Conservation (phyloP, 2,329 filamentous ascomycete species). For the Colletotrichum sp. region DNA sequence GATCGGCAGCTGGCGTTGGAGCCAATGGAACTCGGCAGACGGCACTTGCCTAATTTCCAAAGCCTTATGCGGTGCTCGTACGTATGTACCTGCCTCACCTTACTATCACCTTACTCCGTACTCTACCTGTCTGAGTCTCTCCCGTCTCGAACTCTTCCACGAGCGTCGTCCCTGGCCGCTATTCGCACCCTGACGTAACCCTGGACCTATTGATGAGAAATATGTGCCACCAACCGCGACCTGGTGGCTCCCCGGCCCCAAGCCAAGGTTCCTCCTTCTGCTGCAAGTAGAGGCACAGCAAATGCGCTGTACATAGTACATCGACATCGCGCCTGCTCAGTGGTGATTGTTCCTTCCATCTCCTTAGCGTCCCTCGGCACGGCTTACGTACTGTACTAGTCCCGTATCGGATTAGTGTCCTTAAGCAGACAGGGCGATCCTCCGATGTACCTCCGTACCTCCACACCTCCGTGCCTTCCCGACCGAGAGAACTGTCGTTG, state of each 20-base stretch:
- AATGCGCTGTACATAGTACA: not conserved
- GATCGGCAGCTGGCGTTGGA: slow-evolving; percentile 4
- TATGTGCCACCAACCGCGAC: not conserved
- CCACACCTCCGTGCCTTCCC: not conserved
- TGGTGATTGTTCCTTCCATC: not conserved
- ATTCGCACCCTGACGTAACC: not conserved
- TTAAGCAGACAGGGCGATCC: not conserved
- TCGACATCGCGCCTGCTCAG: not conserved
- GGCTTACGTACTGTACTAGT: not conserved
- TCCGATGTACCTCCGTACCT: slow-evolving; percentile 13
- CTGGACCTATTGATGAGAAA: not conserved
- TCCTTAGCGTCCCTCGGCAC: not conserved
- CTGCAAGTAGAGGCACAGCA: not conserved
- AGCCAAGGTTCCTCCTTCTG: not conserved
- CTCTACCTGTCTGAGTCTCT: not conserved
- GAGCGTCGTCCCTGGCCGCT: not conserved
- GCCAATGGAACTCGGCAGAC: slow-evolving; percentile 13
- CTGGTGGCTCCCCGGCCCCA: not conserved
- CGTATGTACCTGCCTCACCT: not conserved
- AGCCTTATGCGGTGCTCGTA: slow-evolving; percentile 1
- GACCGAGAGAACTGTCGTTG: not conserved
- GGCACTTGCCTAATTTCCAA: slow-evolving; percentile 14
- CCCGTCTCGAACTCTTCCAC: not conserved
- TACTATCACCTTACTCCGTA: not conserved
- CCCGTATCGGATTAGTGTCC: not conserved